These are phyloP conservation scores for Pachyrhizus erosus DNA, from an alignment of 306 rosid species.

Conservation along the genomic window DNA sequence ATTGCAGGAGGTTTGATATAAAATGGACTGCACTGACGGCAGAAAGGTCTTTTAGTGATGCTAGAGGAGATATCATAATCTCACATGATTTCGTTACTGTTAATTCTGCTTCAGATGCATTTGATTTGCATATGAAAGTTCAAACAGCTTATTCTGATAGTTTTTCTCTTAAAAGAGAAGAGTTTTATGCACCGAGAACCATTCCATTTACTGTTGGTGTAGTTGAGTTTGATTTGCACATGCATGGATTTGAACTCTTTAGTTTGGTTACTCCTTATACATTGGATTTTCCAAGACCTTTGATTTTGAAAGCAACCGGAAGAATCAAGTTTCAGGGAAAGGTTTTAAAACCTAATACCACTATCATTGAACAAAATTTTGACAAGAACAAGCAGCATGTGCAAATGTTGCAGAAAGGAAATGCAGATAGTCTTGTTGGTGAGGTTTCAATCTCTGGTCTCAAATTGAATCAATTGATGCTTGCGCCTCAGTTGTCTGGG, in stretches of 20 bases:
- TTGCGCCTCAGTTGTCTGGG: slow-evolving; percentile 89
- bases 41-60: slow-evolving; percentile 86
- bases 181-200: slow-evolving; percentile 47
- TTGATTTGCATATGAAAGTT: slow-evolving; percentile 74
- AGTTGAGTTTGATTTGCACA: slow-evolving; percentile 82
- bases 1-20: slow-evolving; percentile 79
- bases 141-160: slow-evolving; percentile 67
- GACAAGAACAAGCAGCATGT: slow-evolving; percentile 49
- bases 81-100: slow-evolving; percentile 68
- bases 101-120: slow-evolving; percentile 84
- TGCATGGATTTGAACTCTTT: slow-evolving; percentile 89
- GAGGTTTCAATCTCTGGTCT: slow-evolving; percentile 83
- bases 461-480: slow-evolving; percentile 88
- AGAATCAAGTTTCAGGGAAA: slow-evolving; percentile 85
- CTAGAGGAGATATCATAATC: slow-evolving; percentile 90
- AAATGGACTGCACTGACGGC: slow-evolving; percentile 89
- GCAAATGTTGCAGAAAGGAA: slow-evolving; percentile 52
- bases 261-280: slow-evolving; percentile 68
- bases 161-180: slow-evolving; percentile 51
- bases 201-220: slow-evolving; percentile 70
- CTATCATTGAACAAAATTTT: slow-evolving; percentile 53
- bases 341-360: slow-evolving; percentile 60
- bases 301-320: slow-evolving; percentile 61
- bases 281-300: slow-evolving; percentile 84
- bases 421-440: slow-evolving; percentile 65